These are phyloP conservation scores for Exophiala bonariae DNA, from an alignment of 2,329 filamentous ascomycete species.

Conservation along the genomic window DNA sequence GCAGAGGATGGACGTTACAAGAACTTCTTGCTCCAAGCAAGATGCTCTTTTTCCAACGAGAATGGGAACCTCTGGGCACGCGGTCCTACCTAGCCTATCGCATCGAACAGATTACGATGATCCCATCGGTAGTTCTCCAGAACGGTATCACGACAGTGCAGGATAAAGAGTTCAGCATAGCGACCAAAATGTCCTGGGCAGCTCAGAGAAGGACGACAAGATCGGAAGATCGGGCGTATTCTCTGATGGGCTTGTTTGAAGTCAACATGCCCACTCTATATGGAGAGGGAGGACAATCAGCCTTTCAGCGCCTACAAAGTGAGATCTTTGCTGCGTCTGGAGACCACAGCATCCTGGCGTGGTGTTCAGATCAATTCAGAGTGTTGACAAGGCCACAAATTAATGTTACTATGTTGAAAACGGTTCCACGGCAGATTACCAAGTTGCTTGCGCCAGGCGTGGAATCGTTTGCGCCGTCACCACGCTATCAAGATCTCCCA, in stretches of 20 bases:
- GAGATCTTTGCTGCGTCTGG: constrained; percentile 12
- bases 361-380: too few relatives aligned
- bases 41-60: constrained; percentile 17
- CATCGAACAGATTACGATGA: not conserved
- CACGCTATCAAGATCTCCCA: too few relatives aligned
- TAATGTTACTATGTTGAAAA: too few relatives aligned
- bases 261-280: constrained; percentile 26
- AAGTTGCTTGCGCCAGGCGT: too few relatives aligned
- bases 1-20: constrained; percentile 23
- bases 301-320: constrained; percentile 22
- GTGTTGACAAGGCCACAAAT: too few relatives aligned
- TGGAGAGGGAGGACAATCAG: constrained; percentile 20
- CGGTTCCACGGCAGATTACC: too few relatives aligned
- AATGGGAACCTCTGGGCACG: not conserved
- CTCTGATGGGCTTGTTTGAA: constrained; percentile 21
- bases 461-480: too few relatives aligned
- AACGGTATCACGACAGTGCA: not conserved
- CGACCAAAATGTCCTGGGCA: constrained; percentile 22
- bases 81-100: not conserved
- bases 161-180: constrained; percentile 7
- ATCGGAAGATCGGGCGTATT: constrained; percentile 23
- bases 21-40: constrained; percentile 21
- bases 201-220: constrained; percentile 12
- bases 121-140: not conserved
- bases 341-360: too few relatives aligned